Percentiles rank a stretch among this genome's conserved stretches.
Evolutionary conservation across 192 early-diverging fungal genomes (phyloP).

Genomic region (Linnemannia zychae): DNA sequence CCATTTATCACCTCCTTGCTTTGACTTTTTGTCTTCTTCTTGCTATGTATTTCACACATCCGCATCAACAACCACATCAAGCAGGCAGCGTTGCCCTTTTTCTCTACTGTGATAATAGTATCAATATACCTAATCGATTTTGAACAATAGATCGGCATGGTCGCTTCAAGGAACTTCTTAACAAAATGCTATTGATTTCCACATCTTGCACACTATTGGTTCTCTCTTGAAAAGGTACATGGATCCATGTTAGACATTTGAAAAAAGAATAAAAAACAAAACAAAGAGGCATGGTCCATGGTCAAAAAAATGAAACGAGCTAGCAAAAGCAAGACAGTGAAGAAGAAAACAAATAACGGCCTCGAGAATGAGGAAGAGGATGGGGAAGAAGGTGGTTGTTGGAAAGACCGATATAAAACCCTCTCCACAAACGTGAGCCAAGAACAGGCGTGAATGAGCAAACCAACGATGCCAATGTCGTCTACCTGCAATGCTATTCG

Average conservation of each 20-base stretch:
- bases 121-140: too few relatives aligned
- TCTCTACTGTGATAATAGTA: too few relatives aligned
- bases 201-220: neutral
- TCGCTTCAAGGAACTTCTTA: neutral
- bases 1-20: neutral
- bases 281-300: neutral
- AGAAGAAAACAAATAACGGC: neutral
- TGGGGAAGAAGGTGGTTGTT: neutral
- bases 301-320: neutral
- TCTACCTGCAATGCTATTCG: constrained; percentile 9
- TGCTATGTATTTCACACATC: neutral
- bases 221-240: neutral
- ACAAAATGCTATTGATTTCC: neutral
- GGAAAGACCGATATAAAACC: neutral
- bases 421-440: neutral
- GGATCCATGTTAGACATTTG: neutral
- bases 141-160: too few relatives aligned
- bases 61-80: neutral
- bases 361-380: neutral
- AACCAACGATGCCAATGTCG: constrained; percentile 3
- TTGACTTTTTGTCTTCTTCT: neutral
- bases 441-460: constrained; percentile 2
- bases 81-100: neutral
- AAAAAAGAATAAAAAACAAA: neutral
- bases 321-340: neutral